phyloP scores from a whole-genome alignment of 2,329 filamentous ascomycete species.

The Zymoseptoria crescenta region DNA sequence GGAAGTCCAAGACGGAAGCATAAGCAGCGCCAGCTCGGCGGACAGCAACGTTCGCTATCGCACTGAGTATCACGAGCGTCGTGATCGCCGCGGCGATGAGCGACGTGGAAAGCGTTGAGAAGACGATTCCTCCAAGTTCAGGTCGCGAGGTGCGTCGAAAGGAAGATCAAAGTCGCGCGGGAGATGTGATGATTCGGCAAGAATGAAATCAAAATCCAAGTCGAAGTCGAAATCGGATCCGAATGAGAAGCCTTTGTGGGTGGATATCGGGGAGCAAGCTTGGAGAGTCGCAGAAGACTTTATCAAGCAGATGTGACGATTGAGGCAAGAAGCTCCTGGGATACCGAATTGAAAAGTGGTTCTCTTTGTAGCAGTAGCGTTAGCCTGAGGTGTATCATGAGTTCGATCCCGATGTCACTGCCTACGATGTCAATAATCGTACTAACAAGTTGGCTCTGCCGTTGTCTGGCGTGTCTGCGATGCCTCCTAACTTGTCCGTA shows the following conservation, averaged over 20 bases:
- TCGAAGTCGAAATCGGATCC: background rate
- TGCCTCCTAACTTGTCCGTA: too few species aligned
- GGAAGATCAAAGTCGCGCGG: background rate
- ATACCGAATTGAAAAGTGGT: background rate
- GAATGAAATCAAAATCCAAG: too few species aligned
- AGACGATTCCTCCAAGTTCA: background rate
- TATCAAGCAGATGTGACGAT: background rate
- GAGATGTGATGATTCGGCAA: background rate
- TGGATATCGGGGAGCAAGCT: background rate
- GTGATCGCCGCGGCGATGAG: background rate
- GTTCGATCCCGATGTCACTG: background rate
- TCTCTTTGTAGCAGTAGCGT: background rate
- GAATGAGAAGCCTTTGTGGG: background rate
- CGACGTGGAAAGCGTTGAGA: background rate
- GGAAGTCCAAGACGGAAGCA: conserved; percentile 14
- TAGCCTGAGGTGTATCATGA: background rate
- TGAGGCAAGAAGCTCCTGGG: background rate
- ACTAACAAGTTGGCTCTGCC: too few species aligned
- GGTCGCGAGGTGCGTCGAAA: background rate
- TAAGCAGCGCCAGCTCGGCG: background rate
- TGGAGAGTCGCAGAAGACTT: background rate
- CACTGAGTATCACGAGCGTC: background rate
- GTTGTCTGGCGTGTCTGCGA: too few species aligned
- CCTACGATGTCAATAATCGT: background rate
- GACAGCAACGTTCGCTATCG: background rate